Conservation (phyloP, 2,329 filamentous ascomycete species). For the Sarocladium brachiariae region DNA sequence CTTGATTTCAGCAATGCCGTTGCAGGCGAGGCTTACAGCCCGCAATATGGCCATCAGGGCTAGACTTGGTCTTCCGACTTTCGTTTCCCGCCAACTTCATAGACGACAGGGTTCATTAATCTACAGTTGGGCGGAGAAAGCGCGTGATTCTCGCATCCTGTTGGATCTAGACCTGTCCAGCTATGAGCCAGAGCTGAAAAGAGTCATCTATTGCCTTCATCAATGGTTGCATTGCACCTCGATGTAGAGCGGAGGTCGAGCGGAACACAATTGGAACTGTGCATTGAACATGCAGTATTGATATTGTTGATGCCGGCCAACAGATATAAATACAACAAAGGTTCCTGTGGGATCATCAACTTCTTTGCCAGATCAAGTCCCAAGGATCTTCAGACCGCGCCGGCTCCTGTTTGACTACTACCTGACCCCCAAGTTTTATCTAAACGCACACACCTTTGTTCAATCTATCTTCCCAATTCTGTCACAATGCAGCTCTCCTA, state of each 20-base stretch:
- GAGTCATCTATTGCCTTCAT: neutral
- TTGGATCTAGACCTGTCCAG: constrained; percentile 1
- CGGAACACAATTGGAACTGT: neutral
- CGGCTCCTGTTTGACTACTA: constrained; percentile 5
- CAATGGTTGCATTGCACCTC: constrained; percentile 3
- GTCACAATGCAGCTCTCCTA: constrained; percentile 6
- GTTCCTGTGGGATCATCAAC: constrained; percentile 4
- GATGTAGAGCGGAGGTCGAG: constrained; percentile 5
- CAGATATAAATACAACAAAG: constrained; percentile 10
- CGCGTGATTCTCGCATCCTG: neutral
- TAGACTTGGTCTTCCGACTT: constrained; percentile 5
- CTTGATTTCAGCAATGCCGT: constrained; percentile 1
- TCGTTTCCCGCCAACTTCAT: neutral
- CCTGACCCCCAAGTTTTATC: neutral
- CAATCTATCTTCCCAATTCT: neutral
- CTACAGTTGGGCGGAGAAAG: neutral
- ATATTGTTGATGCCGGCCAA: neutral
- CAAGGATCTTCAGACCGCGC: neutral
- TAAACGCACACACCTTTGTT: neutral
- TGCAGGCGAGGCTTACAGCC: constrained; percentile 1
- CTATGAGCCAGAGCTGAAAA: neutral
- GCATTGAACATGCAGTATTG: neutral
- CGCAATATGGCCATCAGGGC: neutral
- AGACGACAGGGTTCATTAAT: neutral
- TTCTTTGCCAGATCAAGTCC: constrained; percentile 6